Conservation (phyloP, 192 early-diverging fungal species). For the Gonapodya prolifera region DNA sequence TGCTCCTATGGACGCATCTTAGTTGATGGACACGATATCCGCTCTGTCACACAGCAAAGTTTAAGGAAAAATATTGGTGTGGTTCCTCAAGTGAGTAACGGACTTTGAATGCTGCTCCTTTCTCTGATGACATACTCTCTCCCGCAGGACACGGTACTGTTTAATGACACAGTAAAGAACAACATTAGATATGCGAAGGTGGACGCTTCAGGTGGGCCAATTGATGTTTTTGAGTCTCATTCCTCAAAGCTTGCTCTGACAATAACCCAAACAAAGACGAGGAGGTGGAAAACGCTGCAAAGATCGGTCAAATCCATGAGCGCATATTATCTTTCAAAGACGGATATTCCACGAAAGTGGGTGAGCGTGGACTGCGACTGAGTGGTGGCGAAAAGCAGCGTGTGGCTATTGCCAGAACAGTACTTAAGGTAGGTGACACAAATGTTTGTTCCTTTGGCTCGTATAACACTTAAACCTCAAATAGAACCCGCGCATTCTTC, state of each 20-base stretch:
- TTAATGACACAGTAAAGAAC: slow-evolving; percentile 89
- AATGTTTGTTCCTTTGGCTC: not conserved
- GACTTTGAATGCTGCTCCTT: not conserved
- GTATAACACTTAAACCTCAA: not conserved
- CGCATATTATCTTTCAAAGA: slow-evolving; percentile 64
- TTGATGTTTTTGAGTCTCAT: too few relatives aligned
- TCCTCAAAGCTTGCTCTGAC: too few relatives aligned
- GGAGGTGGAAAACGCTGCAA: slow-evolving; percentile 56
- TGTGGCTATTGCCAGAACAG: slow-evolving; percentile 71
- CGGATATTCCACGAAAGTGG: slow-evolving; percentile 46
- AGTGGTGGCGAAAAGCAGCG: slow-evolving; percentile 89
- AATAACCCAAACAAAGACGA: too few relatives aligned
- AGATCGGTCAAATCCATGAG: slow-evolving; percentile 70
- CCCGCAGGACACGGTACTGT: slow-evolving; percentile 79
- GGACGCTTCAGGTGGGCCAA: too few relatives aligned
- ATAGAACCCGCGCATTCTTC: slow-evolving; percentile 41
- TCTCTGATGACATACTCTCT: slow-evolving; percentile 4
- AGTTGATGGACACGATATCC: slow-evolving; percentile 78
- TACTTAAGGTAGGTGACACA: slow-evolving; percentile 52
- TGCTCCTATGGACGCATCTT: slow-evolving; percentile 60
- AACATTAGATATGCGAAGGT: slow-evolving; percentile 75
- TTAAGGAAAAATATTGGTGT: slow-evolving; percentile 78
- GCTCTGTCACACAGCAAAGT: slow-evolving; percentile 46
- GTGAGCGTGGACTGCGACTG: slow-evolving; percentile 55
- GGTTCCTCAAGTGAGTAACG: slow-evolving; percentile 49